These are phyloP conservation scores for Potentilla sterilis DNA, from an alignment of 306 rosid genomes.

Conservation along the genomic window DNA sequence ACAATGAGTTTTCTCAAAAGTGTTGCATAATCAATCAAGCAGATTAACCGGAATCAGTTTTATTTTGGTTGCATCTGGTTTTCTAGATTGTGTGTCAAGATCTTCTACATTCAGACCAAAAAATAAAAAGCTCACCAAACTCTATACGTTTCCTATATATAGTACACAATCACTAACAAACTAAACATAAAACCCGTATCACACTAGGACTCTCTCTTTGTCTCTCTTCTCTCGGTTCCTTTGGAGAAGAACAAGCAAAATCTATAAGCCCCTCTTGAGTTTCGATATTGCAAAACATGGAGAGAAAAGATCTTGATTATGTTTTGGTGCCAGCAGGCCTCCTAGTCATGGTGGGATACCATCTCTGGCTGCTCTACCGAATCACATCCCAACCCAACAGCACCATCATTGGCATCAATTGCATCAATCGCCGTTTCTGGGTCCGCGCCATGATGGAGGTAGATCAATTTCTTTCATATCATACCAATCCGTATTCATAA, in stretches of 20 bases:
- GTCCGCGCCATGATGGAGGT: conserved; percentile 95
- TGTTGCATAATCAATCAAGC: background rate
- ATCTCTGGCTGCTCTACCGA: conserved; percentile 66
- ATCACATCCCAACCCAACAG: conserved; percentile 55
- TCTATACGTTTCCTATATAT: background rate
- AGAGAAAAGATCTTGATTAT: conserved; percentile 46
- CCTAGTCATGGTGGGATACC: conserved; percentile 54
- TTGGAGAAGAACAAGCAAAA: background rate
- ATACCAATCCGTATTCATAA: background rate
- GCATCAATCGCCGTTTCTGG: conserved; percentile 87
- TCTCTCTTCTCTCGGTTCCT: background rate
- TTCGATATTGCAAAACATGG: conserved; percentile 26
- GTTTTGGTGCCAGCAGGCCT: conserved; percentile 65
- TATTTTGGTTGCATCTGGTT: background rate
- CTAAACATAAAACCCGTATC: conserved; percentile 24
- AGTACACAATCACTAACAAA: background rate
- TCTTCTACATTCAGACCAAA: background rate
- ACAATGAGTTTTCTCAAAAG: background rate
- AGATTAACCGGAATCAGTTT: background rate
- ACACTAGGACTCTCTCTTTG: conserved; percentile 19
- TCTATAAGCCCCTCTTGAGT: background rate
- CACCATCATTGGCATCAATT: conserved; percentile 76
- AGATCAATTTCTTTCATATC: background rate
- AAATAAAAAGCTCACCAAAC: background rate
- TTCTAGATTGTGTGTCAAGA: background rate